These are phyloP conservation scores for Cordia subcordata DNA, from an alignment of 257 asterid species.

Conservation along the genomic window DNA sequence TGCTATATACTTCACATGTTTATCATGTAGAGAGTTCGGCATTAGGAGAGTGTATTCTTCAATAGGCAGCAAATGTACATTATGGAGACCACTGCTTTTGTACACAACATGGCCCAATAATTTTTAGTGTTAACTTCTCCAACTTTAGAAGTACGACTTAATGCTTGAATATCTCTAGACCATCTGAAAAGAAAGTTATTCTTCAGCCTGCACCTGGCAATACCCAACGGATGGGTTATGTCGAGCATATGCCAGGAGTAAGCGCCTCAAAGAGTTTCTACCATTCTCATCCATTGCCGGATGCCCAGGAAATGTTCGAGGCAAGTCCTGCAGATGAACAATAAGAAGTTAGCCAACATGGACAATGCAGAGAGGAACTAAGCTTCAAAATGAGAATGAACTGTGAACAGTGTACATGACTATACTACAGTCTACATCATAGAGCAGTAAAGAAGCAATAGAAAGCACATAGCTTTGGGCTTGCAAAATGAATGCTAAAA, in stretches of 20 bases:
- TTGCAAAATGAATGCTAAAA: too few relatives aligned
- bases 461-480: too few relatives aligned
- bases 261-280: constrained; percentile 73
- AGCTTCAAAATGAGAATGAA: background rate
- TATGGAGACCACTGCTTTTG: too few relatives aligned
- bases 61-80: too few relatives aligned
- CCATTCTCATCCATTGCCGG: constrained; percentile 88
- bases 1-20: too few relatives aligned
- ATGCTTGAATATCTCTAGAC: background rate
- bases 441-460: too few relatives aligned
- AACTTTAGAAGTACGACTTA: background rate
- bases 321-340: constrained; percentile 63
- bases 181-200: constrained; percentile 10
- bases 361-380: background rate
- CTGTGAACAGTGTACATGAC: background rate
- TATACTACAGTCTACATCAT: background rate
- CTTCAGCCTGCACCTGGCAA: constrained; percentile 63
- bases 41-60: too few relatives aligned
- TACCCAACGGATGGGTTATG: constrained; percentile 95
- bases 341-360: constrained; percentile 24
- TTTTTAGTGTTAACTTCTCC: too few relatives aligned
- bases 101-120: too few relatives aligned
- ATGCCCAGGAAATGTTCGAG: constrained; percentile 95
- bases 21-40: too few relatives aligned
- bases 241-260: constrained; percentile 80